A percentile compares a stretch with the other conserved stretches of the same genome.
phyloP scores from a whole-genome alignment of 1,284 basidiomycete genomes.

The Ceratobasidium sp. region DNA sequence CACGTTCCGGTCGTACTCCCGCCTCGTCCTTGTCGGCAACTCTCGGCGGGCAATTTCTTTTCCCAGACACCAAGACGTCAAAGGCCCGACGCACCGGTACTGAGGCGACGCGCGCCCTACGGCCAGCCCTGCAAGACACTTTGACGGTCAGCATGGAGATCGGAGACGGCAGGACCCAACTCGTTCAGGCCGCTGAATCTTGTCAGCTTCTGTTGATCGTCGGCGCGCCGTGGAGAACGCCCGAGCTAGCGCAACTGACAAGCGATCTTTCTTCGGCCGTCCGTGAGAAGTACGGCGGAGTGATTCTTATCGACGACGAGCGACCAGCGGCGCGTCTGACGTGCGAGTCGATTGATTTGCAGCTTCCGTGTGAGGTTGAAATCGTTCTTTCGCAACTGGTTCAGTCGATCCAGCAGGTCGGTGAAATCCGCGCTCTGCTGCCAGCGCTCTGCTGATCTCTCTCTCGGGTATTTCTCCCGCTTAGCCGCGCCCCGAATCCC shows the following conservation, averaged over 20 bases:
- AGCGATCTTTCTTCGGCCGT: background rate
- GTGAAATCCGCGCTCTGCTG: background rate
- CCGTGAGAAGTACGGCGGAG: constrained; percentile 11
- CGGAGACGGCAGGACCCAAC: background rate
- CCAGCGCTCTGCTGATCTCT: too few species aligned
- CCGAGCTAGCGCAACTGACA: background rate
- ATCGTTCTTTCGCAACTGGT: background rate
- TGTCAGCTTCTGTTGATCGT: constrained; percentile 34
- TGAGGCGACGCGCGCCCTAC: background rate
- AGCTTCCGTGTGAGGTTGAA: constrained; percentile 1
- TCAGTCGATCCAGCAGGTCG: background rate
- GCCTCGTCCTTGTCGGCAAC: background rate
- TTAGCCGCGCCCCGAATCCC: too few species aligned
- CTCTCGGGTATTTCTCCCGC: too few species aligned
- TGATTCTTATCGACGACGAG: constrained; percentile 5
- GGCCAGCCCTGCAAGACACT: background rate
- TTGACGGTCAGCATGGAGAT: background rate
- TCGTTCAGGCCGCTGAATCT: background rate
- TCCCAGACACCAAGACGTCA: background rate
- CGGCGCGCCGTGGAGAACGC: background rate
- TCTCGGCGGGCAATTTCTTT: background rate
- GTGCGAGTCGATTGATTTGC: constrained; percentile 17
- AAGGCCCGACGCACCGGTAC: background rate
- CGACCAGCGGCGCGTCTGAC: background rate
- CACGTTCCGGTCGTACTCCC: too few species aligned